Evolutionary conservation across 2,329 filamentous ascomycete genomes (phyloP), one percentile per base, ranked within the genome.

Genomic region (Microcera coccophila): DNA sequence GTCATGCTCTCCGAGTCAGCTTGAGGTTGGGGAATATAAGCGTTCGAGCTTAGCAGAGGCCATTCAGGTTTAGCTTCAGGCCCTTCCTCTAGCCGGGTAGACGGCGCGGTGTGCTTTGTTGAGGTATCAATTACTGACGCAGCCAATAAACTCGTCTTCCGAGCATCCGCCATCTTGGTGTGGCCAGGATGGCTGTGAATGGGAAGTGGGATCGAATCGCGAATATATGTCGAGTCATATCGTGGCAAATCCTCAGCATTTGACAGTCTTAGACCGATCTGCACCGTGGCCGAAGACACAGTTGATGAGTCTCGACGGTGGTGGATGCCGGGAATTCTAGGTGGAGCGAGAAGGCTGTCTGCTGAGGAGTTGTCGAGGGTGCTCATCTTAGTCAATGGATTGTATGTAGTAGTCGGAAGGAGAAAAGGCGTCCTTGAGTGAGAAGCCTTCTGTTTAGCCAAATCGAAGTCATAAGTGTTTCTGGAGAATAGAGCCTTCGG

Each of bases 231-330:
- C 3, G 60, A 48, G 9, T 52, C 53, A 15, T 54, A 33, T 7
- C 52, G 66, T 1, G 67, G 63, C 48, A 78, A 71, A 49, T 79
- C 74, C 12, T 73, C 66, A 22, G 76, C 72, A 41, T 74, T 79
- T 19, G 83, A 87, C 42, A 87, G 70, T 10, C 84, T 76, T 14
- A 87, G 69, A 2, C 83, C 84, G 39, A 87, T 87, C 57, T 86
- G 82, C 10, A 87, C 82, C 1, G 82, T 87, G 18, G 82, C 82
- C 9, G 78, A 78, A 34, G 83, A 86, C 14, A 71, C 72, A 32
- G 81, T 70, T 1, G 83, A 87, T 4, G 80, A 81, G 45, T 79
- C 72, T 34, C 82, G 73, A 15, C 69, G 67, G 55, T 77, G 76
- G n/a, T 72, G 68, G 12, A 61, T 57, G 4, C 62, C 63, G 39